These are phyloP conservation scores for Passalora sequoiae DNA, from an alignment of 2,329 filamentous ascomycete species.

Conservation along the genomic window DNA sequence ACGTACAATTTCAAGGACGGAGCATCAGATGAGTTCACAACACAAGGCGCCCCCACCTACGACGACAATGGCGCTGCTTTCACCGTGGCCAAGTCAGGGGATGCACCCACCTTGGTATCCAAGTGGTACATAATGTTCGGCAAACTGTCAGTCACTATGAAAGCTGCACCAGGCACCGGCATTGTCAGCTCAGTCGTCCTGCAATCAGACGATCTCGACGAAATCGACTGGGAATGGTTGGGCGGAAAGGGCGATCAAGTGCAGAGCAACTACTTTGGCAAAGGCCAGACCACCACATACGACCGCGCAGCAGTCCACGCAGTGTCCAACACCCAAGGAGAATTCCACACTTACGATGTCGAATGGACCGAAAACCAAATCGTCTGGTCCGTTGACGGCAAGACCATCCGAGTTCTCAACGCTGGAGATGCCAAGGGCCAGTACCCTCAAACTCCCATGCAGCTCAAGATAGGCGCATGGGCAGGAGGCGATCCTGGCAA, in stretches of 20 bases:
- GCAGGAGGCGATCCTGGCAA: conserved; percentile 82
- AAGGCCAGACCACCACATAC: conserved; percentile 78
- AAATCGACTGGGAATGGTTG: conserved; percentile 97
- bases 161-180: conserved; percentile 78
- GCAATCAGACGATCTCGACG: conserved; percentile 85
- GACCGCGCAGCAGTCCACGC: conserved; percentile 80
- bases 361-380: conserved; percentile 87
- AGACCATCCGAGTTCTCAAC: conserved; percentile 69
- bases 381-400: conserved; percentile 78
- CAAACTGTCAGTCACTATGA: conserved; percentile 76
- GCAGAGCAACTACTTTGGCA: conserved; percentile 97
- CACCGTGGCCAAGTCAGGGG: conserved; percentile 69
- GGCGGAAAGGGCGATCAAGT: conserved; percentile 70
- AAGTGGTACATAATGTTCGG: conserved; percentile 99
- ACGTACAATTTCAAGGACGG: conserved; percentile 78
- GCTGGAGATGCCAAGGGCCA: conserved; percentile 65
- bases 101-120: conserved; percentile 79
- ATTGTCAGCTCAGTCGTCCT: conserved; percentile 92
- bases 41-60: conserved; percentile 67
- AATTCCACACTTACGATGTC: conserved; percentile 80
- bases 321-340: conserved; percentile 61
- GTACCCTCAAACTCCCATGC: conserved; percentile 95
- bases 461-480: conserved; percentile 88
- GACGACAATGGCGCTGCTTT: conserved; percentile 72
- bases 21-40: conserved; percentile 70